Percentiles rank a stretch among this genome's conserved stretches.
These are phyloP conservation scores for Psophocarpus tetragonolobus DNA, from an alignment of 306 rosid species.

Conservation along the genomic window DNA sequence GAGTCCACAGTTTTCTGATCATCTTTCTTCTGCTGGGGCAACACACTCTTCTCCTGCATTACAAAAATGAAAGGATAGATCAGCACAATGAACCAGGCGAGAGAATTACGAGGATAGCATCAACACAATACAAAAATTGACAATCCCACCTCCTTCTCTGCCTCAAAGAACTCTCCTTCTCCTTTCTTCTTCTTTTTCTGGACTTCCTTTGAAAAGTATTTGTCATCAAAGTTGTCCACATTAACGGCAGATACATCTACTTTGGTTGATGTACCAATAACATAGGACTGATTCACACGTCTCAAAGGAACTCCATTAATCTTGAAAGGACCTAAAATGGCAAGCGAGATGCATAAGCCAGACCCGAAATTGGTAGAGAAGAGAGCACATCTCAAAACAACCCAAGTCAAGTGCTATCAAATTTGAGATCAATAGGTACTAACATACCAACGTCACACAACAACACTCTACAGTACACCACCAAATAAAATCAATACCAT, in stretches of 20 bases:
- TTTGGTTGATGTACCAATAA: slow-evolving; percentile 67
- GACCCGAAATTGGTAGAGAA: not conserved
- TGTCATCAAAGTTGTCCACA: slow-evolving; percentile 58
- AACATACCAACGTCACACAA: slow-evolving; percentile 8
- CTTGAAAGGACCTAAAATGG: slow-evolving; percentile 59
- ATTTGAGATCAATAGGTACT: not conserved
- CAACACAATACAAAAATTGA: not conserved
- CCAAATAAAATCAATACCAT: not conserved
- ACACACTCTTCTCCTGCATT: slow-evolving; percentile 62
- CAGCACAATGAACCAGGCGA: not conserved
- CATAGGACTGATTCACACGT: slow-evolving; percentile 68
- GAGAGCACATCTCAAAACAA: not conserved
- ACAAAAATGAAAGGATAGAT: not conserved
- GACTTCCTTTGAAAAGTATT: slow-evolving; percentile 58
- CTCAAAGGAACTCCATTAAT: slow-evolving; percentile 76
- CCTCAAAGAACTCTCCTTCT: slow-evolving; percentile 64
- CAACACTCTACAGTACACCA: not conserved
- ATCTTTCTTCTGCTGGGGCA: slow-evolving; percentile 80
- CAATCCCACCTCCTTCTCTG: slow-evolving; percentile 61
- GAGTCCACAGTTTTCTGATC: slow-evolving; percentile 75
- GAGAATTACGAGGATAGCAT: not conserved
- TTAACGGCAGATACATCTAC: slow-evolving; percentile 62
- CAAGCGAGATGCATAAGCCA: not conserved
- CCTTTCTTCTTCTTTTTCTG: slow-evolving; percentile 58
- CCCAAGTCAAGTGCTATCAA: not conserved